Evolutionary conservation across 1,139 yeast genomes (phyloP).

Genomic region (Lodderomyces pseudojiufengensis): DNA sequence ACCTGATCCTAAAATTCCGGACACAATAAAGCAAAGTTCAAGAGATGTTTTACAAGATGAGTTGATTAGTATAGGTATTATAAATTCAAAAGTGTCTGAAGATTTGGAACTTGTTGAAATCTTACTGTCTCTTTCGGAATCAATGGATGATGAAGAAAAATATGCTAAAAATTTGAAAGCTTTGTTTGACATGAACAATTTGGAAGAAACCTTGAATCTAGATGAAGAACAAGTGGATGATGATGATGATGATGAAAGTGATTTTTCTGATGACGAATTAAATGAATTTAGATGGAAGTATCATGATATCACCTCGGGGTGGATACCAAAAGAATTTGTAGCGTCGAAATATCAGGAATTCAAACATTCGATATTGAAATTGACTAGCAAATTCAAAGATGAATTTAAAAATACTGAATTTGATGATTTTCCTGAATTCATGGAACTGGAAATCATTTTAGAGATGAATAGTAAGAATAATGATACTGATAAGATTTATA

Average conservation of each 20-base stretch:
- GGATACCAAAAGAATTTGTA: slow-evolving; percentile 10
- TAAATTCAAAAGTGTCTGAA: slow-evolving; percentile 7
- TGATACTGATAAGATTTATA: slow-evolving; percentile 9
- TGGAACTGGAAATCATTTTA: slow-evolving; percentile 12
- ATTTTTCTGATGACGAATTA: slow-evolving; percentile 10
- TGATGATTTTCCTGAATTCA: slow-evolving; percentile 15
- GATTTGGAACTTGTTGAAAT: slow-evolving; percentile 7
- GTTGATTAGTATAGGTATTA: slow-evolving; percentile 9
- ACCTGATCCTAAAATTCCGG: slow-evolving; percentile 4
- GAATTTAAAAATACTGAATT: slow-evolving; percentile 12
- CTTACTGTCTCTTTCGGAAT: neutral
- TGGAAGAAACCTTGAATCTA: slow-evolving; percentile 6
- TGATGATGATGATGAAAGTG: slow-evolving; percentile 8
- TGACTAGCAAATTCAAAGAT: slow-evolving; percentile 7
- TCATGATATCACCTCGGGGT: slow-evolving; percentile 9
- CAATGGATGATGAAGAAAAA: slow-evolving; percentile 6
- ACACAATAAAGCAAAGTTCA: slow-evolving; percentile 2
- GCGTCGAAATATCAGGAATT: slow-evolving; percentile 7
- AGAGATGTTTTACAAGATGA: slow-evolving; percentile 11
- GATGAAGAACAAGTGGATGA: slow-evolving; percentile 6
- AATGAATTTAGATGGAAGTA: slow-evolving; percentile 11
- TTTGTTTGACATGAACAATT: slow-evolving; percentile 7
- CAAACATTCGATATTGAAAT: slow-evolving; percentile 6
- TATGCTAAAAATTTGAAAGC: slow-evolving; percentile 8
- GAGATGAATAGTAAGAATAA: slow-evolving; percentile 10